Evolutionary conservation across 257 asterid species (phyloP).

Genomic region (Osmanthus fragrans): DNA sequence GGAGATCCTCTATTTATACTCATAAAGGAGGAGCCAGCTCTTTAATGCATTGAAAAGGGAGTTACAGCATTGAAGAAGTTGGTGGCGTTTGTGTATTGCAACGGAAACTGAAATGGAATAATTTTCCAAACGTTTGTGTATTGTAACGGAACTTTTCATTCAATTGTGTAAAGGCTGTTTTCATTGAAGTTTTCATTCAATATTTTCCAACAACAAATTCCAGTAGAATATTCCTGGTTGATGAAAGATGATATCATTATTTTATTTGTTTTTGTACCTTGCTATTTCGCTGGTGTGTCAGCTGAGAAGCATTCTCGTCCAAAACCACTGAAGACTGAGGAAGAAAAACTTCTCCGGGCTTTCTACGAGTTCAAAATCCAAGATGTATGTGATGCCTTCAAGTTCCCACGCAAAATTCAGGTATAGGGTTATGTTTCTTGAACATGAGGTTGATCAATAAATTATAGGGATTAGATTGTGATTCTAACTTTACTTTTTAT

Average conservation of each 20-base stretch:
- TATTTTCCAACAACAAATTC: no score
- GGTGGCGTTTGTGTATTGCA: no score
- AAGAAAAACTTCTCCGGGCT: constrained; percentile 82
- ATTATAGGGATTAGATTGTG: constrained; percentile 11
- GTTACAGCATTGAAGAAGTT: no score
- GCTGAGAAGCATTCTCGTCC: constrained; percentile 82
- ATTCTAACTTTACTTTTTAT: constrained; percentile 21
- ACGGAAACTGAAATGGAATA: no score
- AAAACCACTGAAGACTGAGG: constrained; percentile 87
- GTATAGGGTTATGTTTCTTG: constrained; percentile 36
- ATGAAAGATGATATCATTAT: constrained; percentile 13
- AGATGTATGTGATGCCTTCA: constrained; percentile 97
- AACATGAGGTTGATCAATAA: constrained; percentile 12
- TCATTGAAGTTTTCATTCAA: no score
- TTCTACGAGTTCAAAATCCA: constrained; percentile 93
- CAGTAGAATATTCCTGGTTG: constrained; percentile 14
- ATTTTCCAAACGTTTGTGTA: no score
- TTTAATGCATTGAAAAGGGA: no score
- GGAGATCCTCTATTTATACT: no score
- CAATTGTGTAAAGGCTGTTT: no score
- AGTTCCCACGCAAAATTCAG: constrained; percentile 96
- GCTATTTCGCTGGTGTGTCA: constrained; percentile 30
- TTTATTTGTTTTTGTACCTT: constrained; percentile 15
- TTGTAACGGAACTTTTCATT: no score
- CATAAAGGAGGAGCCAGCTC: no score